Conservation (phyloP, 208 protist species). For the Acanthamoeba culbertsoni region DNA sequence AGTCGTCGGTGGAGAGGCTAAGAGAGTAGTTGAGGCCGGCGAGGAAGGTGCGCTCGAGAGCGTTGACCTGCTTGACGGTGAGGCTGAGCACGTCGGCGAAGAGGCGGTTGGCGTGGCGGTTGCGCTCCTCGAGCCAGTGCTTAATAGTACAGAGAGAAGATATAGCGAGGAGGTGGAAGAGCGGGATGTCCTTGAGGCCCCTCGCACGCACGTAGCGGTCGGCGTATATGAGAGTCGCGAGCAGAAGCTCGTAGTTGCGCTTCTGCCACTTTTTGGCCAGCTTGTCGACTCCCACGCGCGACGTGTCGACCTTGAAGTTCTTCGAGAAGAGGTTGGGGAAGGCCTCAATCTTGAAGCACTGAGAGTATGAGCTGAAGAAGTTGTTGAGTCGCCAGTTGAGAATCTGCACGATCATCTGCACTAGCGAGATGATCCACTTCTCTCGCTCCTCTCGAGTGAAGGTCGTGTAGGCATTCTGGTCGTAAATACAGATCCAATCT, state of each 20-base stretch:
- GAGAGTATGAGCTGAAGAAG: constrained; percentile 47
- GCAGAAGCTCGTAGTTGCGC: constrained; percentile 42
- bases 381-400: constrained; percentile 49
- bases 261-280: constrained; percentile 50
- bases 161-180: constrained; percentile 32
- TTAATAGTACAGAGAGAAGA: constrained; percentile 32
- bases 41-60: constrained; percentile 39
- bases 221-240: constrained; percentile 26
- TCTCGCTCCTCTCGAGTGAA: constrained; percentile 30
- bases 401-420: constrained; percentile 45
- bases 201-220: constrained; percentile 22
- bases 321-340: constrained; percentile 27
- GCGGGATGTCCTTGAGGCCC: constrained; percentile 8
- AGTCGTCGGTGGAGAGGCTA: constrained; percentile 15
- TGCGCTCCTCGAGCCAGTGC: constrained; percentile 49
- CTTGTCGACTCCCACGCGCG: constrained; percentile 20
- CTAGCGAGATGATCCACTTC: constrained; percentile 44
- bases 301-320: constrained; percentile 50
- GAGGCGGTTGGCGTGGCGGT: constrained; percentile 45
- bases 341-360: constrained; percentile 38
- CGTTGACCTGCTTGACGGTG: constrained; percentile 43
- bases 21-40: constrained; percentile 26
- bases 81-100: constrained; percentile 39
- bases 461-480: not conserved
- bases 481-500: not conserved